Percentiles rank a stretch among this genome's conserved stretches.
Conservation (phyloP, 2,329 filamentous ascomycete species). For the Chaetomium sp. region DNA sequence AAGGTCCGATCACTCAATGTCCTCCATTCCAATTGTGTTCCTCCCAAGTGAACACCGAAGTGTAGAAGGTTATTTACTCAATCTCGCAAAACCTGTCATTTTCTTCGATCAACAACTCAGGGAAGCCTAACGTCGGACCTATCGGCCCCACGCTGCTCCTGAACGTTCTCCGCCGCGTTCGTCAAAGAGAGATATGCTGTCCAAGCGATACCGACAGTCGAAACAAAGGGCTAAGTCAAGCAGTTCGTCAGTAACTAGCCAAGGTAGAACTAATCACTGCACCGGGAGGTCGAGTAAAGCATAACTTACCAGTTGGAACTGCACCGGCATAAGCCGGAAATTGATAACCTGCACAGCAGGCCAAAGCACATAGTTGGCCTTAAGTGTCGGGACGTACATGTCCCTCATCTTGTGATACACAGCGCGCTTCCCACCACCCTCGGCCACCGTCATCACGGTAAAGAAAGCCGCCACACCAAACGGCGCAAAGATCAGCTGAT, state of each 20-base stretch:
- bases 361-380: conserved; percentile 95
- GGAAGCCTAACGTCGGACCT: conserved; percentile 33
- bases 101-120: conserved; percentile 4
- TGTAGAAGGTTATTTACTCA: too few species aligned
- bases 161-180: conserved; percentile 72
- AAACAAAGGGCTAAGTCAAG: conserved; percentile 71
- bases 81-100: neutral
- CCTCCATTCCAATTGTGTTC: too few species aligned
- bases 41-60: too few species aligned
- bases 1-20: too few species aligned
- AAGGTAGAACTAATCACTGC: neutral
- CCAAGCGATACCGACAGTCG: conserved; percentile 93
- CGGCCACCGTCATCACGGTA: conserved; percentile 90
- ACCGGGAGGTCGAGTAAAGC: neutral
- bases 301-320: conserved; percentile 86
- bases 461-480: conserved; percentile 85
- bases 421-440: conserved; percentile 79
- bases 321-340: conserved; percentile 89
- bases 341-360: conserved; percentile 94
- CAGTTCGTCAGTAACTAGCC: conserved; percentile 5
- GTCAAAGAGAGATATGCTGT: conserved; percentile 91
- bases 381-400: conserved; percentile 88
- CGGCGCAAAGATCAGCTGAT: conserved; percentile 90
- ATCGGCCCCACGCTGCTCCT: conserved; percentile 24
- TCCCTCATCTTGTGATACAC: conserved; percentile 81